These are phyloP conservation scores for Syzygium aqueum DNA, from an alignment of 345 rosid genomes.

Conservation along the genomic window DNA sequence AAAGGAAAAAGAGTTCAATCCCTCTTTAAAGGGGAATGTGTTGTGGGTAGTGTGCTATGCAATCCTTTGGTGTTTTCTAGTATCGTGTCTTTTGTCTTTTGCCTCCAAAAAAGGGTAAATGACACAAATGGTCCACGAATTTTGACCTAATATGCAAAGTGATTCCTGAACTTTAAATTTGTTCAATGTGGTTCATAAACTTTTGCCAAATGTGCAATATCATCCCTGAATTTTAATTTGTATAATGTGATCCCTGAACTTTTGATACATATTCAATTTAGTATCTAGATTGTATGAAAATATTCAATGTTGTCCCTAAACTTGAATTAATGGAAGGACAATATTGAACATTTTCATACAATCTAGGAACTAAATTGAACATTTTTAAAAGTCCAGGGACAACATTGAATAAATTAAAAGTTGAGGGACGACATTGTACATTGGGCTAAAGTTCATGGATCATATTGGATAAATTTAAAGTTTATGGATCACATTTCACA, in stretches of 20 bases:
- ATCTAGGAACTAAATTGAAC: too few species aligned
- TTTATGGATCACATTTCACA: background rate
- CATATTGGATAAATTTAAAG: background rate
- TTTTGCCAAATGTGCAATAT: background rate
- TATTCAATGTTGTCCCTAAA: fast-evolving
- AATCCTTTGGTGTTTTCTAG: background rate
- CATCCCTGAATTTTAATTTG: too few species aligned
- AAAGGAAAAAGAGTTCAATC: background rate
- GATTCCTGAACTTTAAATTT: background rate
- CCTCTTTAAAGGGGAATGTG: background rate
- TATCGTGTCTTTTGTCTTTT: background rate
- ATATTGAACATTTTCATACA: too few species aligned
- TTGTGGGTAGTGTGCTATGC: background rate
- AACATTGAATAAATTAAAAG: too few species aligned
- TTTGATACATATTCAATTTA: too few species aligned
- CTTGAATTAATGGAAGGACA: background rate
- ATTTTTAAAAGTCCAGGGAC: background rate
- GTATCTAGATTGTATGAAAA: too few species aligned
- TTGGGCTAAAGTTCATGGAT: too few species aligned
- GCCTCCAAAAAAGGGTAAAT: background rate
- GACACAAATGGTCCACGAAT: background rate
- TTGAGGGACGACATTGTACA: background rate
- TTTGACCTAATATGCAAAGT: too few species aligned
- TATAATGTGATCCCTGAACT: too few species aligned
- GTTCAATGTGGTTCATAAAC: fast-evolving